Evolutionary conservation across 139 green algal species (phyloP), one percentile per base, ranked within the genome.

Genomic region (Ettlia oleoabundans): DNA sequence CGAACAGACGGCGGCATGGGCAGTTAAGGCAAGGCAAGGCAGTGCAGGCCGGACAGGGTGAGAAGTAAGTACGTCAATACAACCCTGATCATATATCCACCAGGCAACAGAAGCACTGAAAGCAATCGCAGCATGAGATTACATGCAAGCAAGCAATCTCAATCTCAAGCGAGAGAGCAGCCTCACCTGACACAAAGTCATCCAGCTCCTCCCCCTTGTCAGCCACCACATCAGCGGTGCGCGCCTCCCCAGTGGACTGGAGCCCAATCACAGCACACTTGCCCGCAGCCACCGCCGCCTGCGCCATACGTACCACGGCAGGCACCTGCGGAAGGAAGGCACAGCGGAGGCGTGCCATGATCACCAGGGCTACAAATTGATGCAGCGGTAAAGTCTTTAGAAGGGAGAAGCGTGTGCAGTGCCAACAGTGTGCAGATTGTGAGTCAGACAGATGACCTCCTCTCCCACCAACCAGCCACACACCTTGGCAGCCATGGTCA

Each of bases 401-500:
- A n/a, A n/a, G n/a, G n/a, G n/a, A n/a, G n/a, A n/a, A n/a, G n/a
- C n/a, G n/a, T n/a, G n/a, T n/a, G n/a, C n/a, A n/a, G n/a, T n/a
- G n/a, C n/a, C n/a, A n/a, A n/a, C n/a, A n/a, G n/a, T n/a, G n/a
- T n/a, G n/a, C n/a, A n/a, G n/a, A n/a, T n/a, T n/a, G n/a, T n/a
- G n/a, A n/a, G n/a, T n/a, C n/a, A n/a, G n/a, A n/a, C n/a, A n/a
- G n/a, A n/a, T n/a, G n/a, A n/a, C n/a, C n/a, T n/a, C n/a, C n/a
- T n/a, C n/a, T n/a, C n/a, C n/a, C n/a, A n/a, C n/a, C n/a, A n/a
- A n/a, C n/a, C n/a, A n/a, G n/a, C n/a, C n/a, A 32, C 63, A 1
- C 61, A 94, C 89, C 91, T 96, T 97, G 40, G 87, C 86, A 3
- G 93, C 88, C 82, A 96, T 95, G 85, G 89, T 95, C 77, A 97